phyloP scores from a whole-genome alignment of 805 yeast genomes.

The Schwanniomyces sp. region DNA sequence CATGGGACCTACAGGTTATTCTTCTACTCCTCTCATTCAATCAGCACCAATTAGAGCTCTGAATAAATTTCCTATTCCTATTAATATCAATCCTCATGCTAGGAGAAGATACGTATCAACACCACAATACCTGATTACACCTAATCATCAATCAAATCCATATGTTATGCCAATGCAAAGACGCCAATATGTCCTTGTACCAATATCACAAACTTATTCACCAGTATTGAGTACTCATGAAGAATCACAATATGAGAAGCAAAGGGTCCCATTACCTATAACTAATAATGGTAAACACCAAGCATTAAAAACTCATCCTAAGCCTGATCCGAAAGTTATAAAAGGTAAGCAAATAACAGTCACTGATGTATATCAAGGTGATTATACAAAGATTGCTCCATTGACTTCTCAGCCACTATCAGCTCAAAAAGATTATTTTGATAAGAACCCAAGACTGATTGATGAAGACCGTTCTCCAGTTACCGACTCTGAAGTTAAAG shows the following conservation, averaged over 20 bases:
- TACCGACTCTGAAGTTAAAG: slow-evolving; percentile 29
- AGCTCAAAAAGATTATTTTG: slow-evolving; percentile 45
- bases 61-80: background rate
- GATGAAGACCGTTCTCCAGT: slow-evolving; percentile 29
- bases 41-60: slow-evolving; percentile 31
- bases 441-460: slow-evolving; percentile 2
- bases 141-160: background rate
- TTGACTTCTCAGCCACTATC: slow-evolving; percentile 51
- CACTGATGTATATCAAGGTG: slow-evolving; percentile 51
- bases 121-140: background rate
- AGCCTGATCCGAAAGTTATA: background rate
- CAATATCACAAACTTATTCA: background rate
- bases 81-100: background rate
- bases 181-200: slow-evolving; percentile 1
- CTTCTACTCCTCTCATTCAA: slow-evolving; percentile 21
- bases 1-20: background rate
- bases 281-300: background rate
- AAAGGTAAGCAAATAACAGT: slow-evolving; percentile 21
- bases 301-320: background rate
- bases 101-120: background rate
- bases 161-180: slow-evolving; percentile 1
- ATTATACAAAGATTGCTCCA: slow-evolving; percentile 48
- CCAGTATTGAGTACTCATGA: background rate
- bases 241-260: background rate
- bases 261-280: background rate